Conservation (phyloP, 2,329 filamentous ascomycete genomes). For the Trichophyton schoenleinii region DNA sequence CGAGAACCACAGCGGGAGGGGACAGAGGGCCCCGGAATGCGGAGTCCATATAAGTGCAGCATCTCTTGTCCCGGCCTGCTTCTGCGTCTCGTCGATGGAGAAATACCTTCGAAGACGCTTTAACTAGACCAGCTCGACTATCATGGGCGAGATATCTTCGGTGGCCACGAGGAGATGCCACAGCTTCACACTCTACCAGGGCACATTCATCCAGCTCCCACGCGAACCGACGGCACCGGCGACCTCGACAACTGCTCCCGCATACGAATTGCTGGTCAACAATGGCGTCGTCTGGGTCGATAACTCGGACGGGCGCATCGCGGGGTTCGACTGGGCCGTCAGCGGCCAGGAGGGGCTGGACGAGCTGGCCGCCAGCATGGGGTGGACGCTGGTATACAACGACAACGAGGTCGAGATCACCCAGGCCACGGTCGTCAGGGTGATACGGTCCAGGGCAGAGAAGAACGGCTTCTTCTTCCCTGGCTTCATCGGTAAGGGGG, state of each 20-base stretch:
- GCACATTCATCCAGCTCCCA: constrained; percentile 49
- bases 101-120: too few species aligned
- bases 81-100: neutral
- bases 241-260: constrained; percentile 35
- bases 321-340: constrained; percentile 25
- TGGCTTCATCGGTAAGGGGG: constrained; percentile 33
- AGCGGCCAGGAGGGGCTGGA: constrained; percentile 17
- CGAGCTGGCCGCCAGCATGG: constrained; percentile 21
- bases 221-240: constrained; percentile 38
- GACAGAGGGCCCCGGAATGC: neutral
- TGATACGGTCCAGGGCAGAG: constrained; percentile 29
- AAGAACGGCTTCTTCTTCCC: constrained; percentile 36
- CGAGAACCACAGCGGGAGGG: too few species aligned
- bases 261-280: constrained; percentile 42
- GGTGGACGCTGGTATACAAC: constrained; percentile 19
- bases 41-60: neutral
- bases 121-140: too few species aligned
- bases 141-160: neutral
- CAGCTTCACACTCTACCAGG: constrained; percentile 40
- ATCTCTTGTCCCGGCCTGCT: neutral
- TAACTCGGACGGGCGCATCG: constrained; percentile 22
- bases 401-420: constrained; percentile 10
- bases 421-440: constrained; percentile 15
- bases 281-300: constrained; percentile 34
- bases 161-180: neutral